These are phyloP conservation scores for Cyclotella kingstonii DNA, from an alignment of 108 stramenopile species.

Conservation along the genomic window DNA sequence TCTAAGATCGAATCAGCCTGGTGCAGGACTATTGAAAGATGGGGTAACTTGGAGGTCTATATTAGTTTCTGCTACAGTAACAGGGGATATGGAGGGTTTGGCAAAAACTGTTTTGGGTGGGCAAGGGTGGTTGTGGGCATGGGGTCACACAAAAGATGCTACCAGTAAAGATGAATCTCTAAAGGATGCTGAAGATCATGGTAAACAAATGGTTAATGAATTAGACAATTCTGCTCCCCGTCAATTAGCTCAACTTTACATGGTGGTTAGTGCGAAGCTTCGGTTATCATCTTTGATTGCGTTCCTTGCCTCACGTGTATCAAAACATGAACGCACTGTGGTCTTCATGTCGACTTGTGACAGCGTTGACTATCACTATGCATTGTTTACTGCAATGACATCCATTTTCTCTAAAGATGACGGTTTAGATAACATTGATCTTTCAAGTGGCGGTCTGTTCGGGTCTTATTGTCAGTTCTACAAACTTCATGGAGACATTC, in stretches of 20 bases:
- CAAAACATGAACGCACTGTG: conserved; percentile 73
- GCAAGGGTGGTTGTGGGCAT: conserved; percentile 68
- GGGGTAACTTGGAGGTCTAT: conserved; percentile 67
- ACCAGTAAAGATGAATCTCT: not conserved
- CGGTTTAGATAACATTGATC: not conserved
- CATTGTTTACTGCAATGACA: conserved; percentile 60
- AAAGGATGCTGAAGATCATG: conserved; percentile 4
- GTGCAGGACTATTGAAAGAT: conserved; percentile 27
- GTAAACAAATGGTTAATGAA: conserved; percentile 19
- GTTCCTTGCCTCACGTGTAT: conserved; percentile 75
- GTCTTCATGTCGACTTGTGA: conserved; percentile 96
- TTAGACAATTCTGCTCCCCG: conserved; percentile 73
- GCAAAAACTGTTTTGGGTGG: conserved; percentile 63
- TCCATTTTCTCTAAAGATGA: conserved; percentile 42
- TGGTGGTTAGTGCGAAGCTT: conserved; percentile 89
- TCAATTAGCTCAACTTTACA: conserved; percentile 87
- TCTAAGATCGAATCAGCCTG: conserved; percentile 69
- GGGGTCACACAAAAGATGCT: conserved; percentile 26
- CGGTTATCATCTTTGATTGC: conserved; percentile 83
- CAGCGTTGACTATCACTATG: conserved; percentile 90
- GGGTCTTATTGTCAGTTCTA: conserved; percentile 57
- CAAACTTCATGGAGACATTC: conserved; percentile 84
- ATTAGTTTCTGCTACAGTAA: conserved; percentile 89
- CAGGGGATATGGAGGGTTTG: conserved; percentile 55
- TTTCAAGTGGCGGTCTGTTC: conserved; percentile 48